Percentiles rank a stretch among this genome's conserved stretches.
phyloP scores from a whole-genome alignment of 2,329 filamentous ascomycete species.

The Paracoccidioides brasiliensis region DNA sequence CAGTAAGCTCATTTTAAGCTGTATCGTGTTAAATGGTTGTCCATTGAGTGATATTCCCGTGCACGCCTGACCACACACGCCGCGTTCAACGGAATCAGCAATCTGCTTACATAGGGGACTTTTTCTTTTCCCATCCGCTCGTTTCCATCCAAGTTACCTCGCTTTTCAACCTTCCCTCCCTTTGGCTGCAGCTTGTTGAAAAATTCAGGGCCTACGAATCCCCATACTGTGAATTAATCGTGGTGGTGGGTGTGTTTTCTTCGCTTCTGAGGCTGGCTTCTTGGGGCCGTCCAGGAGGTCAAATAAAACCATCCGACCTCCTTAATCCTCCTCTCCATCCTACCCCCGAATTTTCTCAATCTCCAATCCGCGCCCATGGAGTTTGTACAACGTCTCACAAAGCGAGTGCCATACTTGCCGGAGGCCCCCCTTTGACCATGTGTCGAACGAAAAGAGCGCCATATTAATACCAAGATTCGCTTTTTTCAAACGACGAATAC shows the following conservation, averaged over 20 bases:
- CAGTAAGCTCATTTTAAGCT: background rate
- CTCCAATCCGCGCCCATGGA: slow-evolving; percentile 32
- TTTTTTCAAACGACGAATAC: slow-evolving; percentile 76
- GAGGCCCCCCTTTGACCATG: slow-evolving; percentile 35
- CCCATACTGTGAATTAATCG: background rate
- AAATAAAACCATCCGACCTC: background rate
- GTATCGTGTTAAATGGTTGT: background rate
- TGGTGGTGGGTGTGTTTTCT: background rate
- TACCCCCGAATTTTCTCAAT: background rate
- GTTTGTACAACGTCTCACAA: slow-evolving; percentile 41
- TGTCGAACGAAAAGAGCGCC: slow-evolving; percentile 31
- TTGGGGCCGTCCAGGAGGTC: background rate
- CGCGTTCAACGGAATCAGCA: background rate
- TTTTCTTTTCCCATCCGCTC: slow-evolving; percentile 29
- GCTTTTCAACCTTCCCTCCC: slow-evolving; percentile 16
- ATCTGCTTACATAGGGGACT: slow-evolving; percentile 26
- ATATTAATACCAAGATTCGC: slow-evolving; percentile 43
- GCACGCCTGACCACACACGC: background rate
- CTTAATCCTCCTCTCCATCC: background rate
- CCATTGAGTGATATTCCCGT: background rate
- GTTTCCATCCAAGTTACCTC: slow-evolving; percentile 18
- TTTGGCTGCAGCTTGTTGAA: background rate
- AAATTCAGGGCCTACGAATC: background rate
- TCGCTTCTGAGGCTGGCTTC: background rate
- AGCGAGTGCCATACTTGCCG: slow-evolving; percentile 36